Conservation (phyloP, 23 red algal species). For the Gracilariopsis chorda region DNA sequence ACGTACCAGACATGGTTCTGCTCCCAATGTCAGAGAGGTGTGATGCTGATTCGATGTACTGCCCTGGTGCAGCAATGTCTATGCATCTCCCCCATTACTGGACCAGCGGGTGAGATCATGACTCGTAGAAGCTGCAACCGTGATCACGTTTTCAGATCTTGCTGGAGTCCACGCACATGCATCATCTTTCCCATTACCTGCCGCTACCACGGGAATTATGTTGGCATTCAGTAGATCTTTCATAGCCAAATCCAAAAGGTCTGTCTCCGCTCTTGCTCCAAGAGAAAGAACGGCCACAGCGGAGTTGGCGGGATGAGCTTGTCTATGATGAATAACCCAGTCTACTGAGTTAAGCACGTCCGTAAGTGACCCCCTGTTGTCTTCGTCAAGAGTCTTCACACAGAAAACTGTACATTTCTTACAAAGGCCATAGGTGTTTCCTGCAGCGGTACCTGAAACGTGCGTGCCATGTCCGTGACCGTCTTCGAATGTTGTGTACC, state of each 20-base stretch:
- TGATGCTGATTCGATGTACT: conserved; percentile 34
- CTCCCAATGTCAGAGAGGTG: neutral
- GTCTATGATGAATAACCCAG: neutral
- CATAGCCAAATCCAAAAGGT: conserved; percentile 30
- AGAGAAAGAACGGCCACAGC: conserved; percentile 51
- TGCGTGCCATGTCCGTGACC: conserved; percentile 60
- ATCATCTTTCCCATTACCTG: conserved; percentile 51
- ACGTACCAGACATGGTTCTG: conserved; percentile 49
- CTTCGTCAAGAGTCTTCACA: conserved; percentile 31
- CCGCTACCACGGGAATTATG: conserved; percentile 59
- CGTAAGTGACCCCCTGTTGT: conserved; percentile 28
- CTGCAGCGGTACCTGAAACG: conserved; percentile 51
- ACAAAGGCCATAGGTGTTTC: conserved; percentile 37
- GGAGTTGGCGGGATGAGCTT: neutral
- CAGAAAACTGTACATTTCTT: conserved; percentile 48
- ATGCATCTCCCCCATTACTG: conserved; percentile 38
- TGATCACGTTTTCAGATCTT: conserved; percentile 21
- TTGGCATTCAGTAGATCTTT: neutral
- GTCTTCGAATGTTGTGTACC: conserved; percentile 27
- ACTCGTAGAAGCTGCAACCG: conserved; percentile 44
- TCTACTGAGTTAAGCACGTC: conserved; percentile 52
- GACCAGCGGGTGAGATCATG: conserved; percentile 22
- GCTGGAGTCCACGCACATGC: conserved; percentile 60
- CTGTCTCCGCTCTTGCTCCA: conserved; percentile 16
- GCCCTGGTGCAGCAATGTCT: conserved; percentile 60